These are phyloP conservation scores for Candida sojae DNA, from an alignment of 1,139 yeast genomes.

Conservation along the genomic window DNA sequence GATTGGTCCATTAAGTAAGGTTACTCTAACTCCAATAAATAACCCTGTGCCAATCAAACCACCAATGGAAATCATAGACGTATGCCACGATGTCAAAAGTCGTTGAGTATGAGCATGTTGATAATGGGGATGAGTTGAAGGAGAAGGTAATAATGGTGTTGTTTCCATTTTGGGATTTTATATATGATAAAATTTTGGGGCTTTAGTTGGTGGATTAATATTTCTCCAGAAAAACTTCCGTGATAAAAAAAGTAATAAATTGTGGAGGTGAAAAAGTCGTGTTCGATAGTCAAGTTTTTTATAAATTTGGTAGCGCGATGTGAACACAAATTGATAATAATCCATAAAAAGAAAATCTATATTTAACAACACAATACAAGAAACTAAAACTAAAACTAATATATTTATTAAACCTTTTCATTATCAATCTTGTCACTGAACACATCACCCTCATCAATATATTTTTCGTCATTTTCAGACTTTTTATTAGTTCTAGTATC, in stretches of 20 bases:
- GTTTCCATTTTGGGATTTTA: not conserved
- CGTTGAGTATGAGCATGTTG: constrained; percentile 14
- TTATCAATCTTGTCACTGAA: no score
- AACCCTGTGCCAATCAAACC: constrained; percentile 32
- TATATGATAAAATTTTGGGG: no score
- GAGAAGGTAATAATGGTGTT: not conserved
- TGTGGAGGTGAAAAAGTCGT: no score
- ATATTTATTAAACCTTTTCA: no score
- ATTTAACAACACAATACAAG: no score
- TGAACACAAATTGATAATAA: no score
- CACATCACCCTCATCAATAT: no score
- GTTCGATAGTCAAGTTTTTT: no score
- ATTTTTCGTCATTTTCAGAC: no score
- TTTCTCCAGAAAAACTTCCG: not conserved
- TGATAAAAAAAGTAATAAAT: not conserved
- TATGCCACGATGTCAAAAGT: constrained; percentile 19
- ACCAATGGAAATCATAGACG: constrained; percentile 27
- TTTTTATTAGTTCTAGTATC: not conserved
- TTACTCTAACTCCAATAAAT: constrained; percentile 22
- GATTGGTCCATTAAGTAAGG: constrained; percentile 22
- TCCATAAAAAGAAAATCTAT: no score
- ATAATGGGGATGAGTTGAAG: not conserved
- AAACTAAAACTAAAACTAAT: no score
- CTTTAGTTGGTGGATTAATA: not conserved
- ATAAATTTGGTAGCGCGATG: no score